Percentiles rank a stretch among this genome's conserved stretches.
Evolutionary conservation across 148 eudicot species (phyloP).

Genomic region (Rhododendron griersonianum): DNA sequence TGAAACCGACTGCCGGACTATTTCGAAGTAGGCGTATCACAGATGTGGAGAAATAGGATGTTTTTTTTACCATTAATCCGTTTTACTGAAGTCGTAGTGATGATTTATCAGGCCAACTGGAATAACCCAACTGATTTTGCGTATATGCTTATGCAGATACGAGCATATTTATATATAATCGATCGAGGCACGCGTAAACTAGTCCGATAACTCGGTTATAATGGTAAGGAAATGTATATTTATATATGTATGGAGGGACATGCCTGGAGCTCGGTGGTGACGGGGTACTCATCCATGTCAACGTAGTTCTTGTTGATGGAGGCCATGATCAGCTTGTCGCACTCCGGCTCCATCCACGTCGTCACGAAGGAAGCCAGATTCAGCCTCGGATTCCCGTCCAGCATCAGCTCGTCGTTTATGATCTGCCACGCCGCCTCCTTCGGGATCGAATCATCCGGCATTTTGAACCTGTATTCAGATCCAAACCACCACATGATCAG

Average conservation of each 20-base stretch:
- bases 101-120: too few relatives aligned
- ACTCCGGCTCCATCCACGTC: conserved; percentile 97
- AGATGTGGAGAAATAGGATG: neutral
- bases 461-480: conserved; percentile 43
- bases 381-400: conserved; percentile 87
- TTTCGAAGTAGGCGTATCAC: too few relatives aligned
- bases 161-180: too few relatives aligned
- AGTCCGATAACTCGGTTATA: too few relatives aligned
- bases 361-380: conserved; percentile 89
- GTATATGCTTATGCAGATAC: too few relatives aligned
- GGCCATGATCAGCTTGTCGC: conserved; percentile 76
- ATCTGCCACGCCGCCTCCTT: conserved; percentile 93
- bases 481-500: neutral
- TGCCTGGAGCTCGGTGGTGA: conserved; percentile 79
- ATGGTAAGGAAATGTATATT: too few relatives aligned
- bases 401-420: conserved; percentile 79
- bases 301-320: conserved; percentile 71
- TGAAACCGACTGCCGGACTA: too few relatives aligned
- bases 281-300: conserved; percentile 84
- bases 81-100: neutral
- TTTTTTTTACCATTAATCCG: neutral
- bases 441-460: conserved; percentile 66
- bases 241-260: neutral
- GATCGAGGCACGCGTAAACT: too few relatives aligned
- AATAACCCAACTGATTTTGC: neutral